These are phyloP conservation scores for Pythium rishiriense DNA, from an alignment of 352 stramenopile species.

Conservation along the genomic window DNA sequence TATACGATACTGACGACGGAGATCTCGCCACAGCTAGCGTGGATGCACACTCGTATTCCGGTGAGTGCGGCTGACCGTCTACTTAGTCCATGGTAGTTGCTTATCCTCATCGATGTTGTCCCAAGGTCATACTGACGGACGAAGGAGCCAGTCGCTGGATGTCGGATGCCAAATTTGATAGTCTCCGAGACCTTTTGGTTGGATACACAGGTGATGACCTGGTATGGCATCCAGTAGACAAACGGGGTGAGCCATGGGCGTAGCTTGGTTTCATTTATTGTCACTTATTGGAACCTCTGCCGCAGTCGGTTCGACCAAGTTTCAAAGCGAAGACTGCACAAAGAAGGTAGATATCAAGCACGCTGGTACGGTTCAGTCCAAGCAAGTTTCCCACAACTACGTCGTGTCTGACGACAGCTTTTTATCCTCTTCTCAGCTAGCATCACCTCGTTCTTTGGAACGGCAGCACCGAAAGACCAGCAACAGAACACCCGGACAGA, in stretches of 20 bases:
- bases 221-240: slow-evolving; percentile 80
- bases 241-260: slow-evolving; percentile 54
- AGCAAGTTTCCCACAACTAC: background rate
- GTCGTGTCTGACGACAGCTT: background rate
- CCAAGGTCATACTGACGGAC: slow-evolving; percentile 71
- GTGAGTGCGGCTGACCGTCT: slow-evolving; percentile 25
- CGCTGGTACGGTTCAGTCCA: slow-evolving; percentile 39
- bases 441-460: slow-evolving; percentile 69
- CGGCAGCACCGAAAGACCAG: background rate
- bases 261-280: no score
- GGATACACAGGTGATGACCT: slow-evolving; percentile 55
- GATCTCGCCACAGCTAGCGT: slow-evolving; percentile 60
- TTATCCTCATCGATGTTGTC: background rate
- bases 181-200: slow-evolving; percentile 51
- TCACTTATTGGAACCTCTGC: background rate
- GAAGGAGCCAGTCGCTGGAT: slow-evolving; percentile 63
- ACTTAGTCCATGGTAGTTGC: background rate
- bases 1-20: slow-evolving; percentile 89
- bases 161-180: slow-evolving; percentile 60
- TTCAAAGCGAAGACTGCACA: slow-evolving; percentile 70
- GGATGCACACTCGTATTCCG: slow-evolving; percentile 88
- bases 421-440: slow-evolving; percentile 33
- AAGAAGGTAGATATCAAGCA: slow-evolving; percentile 80
- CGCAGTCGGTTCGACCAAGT: slow-evolving; percentile 71
- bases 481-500: background rate